Evolutionary conservation across 2,329 filamentous ascomycete species (phyloP), one percentile per base, ranked within the genome.

Genomic region (Plenodomus lindquistii): DNA sequence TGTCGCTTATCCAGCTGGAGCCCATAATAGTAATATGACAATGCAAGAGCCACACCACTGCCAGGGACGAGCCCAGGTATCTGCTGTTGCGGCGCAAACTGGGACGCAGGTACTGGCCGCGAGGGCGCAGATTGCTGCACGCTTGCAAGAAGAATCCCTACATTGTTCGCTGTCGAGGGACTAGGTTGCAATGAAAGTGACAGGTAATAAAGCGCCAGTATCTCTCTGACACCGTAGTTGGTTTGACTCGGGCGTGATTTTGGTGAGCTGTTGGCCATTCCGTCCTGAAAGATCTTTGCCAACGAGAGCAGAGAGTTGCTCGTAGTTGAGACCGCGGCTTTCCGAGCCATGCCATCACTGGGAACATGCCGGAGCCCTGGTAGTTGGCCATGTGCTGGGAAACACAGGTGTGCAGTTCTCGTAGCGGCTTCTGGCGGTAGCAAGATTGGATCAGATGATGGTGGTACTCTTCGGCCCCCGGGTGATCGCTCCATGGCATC

Each of bases 271-370:
- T 84, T 91, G 2, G 93, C 91, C 84, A 97, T 93, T 22, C 89
- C 86, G 75, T 99, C 94, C 72, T 99, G 94, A 57, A 96, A 96
- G 29, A 99, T 99, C 73, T 99, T 99, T 18, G 94, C 94, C 35
- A 99, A 77, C 0, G 94, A 99, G 2, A 99, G 80, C 16, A 99
- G 78, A 0, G 93, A 95, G 68, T 99, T 99, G 71, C 94, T 97
- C 0, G 92, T 97, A 0, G 92, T 97, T 11, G 92, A 91, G 19
- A 96, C 81, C 2, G 91, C 92, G 6, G 91, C 89, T 65, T 86
- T 89, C 59, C 85, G 85, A 15, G 89, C 83, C 37, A 86, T 78
- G 10, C 86, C 87, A 37, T 90, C 85, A 1, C 85, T 77, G 2
- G 71, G 59, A 20, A 96, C 82, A 70, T 85, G 83, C 44, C 81